Evolutionary conservation across 2,329 filamentous ascomycete species (phyloP).

Genomic region (Whalleya microplaca): DNA sequence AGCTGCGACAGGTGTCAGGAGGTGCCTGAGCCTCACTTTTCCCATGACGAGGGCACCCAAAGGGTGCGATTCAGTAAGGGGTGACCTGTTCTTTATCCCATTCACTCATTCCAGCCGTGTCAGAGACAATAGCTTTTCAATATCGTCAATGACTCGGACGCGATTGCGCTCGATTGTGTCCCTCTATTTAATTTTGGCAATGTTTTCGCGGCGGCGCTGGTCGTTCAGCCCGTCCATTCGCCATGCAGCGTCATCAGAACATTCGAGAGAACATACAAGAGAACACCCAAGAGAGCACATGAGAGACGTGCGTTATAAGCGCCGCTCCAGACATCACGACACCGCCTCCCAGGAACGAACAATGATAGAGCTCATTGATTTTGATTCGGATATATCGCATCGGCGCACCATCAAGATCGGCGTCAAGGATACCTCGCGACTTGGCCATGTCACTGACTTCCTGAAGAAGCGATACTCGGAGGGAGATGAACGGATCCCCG

Average conservation of each 20-base stretch:
- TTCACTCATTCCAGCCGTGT: not conserved
- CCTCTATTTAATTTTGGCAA: slow-evolving; percentile 9
- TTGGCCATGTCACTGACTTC: slow-evolving; percentile 16
- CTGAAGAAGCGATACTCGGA: slow-evolving; percentile 16
- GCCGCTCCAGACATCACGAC: slow-evolving; percentile 6
- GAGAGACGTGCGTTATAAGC: slow-evolving; percentile 7
- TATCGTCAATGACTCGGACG: slow-evolving; percentile 3
- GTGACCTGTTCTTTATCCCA: slow-evolving; percentile 1
- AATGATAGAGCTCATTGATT: slow-evolving; percentile 29
- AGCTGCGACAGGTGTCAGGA: not conserved
- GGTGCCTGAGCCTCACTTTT: slow-evolving; percentile 9
- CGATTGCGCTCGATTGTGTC: not conserved
- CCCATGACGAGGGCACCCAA: slow-evolving; percentile 5
- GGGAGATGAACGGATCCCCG: slow-evolving; percentile 8
- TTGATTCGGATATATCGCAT: slow-evolving; percentile 22
- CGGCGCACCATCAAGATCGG: slow-evolving; percentile 19
- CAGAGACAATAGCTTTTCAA: not conserved
- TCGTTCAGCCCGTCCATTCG: slow-evolving; percentile 5
- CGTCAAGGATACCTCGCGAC: slow-evolving; percentile 17
- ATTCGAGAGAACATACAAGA: slow-evolving; percentile 6
- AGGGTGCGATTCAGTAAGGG: slow-evolving; percentile 1
- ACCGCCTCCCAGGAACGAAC: slow-evolving; percentile 8
- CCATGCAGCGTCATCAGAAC: slow-evolving; percentile 6
- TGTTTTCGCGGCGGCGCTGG: slow-evolving; percentile 16
- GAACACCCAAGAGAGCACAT: slow-evolving; percentile 7